These are phyloP conservation scores for Trichoderma sp. DNA, from an alignment of 2,329 filamentous ascomycete genomes.

Conservation along the genomic window DNA sequence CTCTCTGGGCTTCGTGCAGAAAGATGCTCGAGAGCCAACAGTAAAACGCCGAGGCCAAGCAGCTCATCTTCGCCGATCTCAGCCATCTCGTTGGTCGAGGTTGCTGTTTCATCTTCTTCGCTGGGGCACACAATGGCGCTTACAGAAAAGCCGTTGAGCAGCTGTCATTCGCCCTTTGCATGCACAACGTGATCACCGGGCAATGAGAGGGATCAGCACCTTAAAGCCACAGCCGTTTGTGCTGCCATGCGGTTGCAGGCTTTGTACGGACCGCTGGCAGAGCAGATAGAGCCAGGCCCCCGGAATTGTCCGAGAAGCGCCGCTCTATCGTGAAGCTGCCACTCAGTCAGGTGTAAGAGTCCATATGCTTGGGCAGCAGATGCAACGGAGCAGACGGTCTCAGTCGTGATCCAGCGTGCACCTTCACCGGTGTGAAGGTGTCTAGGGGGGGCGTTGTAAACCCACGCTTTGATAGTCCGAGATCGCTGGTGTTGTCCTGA, in stretches of 20 bases:
- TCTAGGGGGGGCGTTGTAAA: background rate
- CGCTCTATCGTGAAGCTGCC: background rate
- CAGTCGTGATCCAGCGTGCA: constrained; percentile 9
- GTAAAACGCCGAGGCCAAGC: constrained; percentile 2
- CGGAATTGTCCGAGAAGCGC: constrained; percentile 13
- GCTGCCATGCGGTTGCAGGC: background rate
- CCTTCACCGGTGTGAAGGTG: constrained; percentile 1
- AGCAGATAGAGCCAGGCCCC: background rate
- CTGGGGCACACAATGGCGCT: constrained; percentile 19
- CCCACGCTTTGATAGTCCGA: constrained; percentile 4
- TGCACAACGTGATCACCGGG: constrained; percentile 21
- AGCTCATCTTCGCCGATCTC: constrained; percentile 21
- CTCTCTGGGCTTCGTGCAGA: background rate
- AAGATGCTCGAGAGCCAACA: background rate
- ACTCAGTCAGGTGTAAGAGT: background rate
- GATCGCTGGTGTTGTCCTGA: constrained; percentile 21
- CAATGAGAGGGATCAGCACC: constrained; percentile 22
- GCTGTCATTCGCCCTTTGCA: constrained; percentile 4
- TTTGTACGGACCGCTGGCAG: background rate
- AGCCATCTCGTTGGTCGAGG: constrained; percentile 16
- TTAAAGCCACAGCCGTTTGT: constrained; percentile 19
- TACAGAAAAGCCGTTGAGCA: constrained; percentile 3
- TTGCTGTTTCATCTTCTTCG: constrained; percentile 22
- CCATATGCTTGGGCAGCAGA: background rate
- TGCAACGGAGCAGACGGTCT: constrained; percentile 1